Evolutionary conservation across 495 filamentous ascomycete genomes (phyloP), one percentile per base, ranked within the genome.

Genomic region (Durotheca rogersii): DNA sequence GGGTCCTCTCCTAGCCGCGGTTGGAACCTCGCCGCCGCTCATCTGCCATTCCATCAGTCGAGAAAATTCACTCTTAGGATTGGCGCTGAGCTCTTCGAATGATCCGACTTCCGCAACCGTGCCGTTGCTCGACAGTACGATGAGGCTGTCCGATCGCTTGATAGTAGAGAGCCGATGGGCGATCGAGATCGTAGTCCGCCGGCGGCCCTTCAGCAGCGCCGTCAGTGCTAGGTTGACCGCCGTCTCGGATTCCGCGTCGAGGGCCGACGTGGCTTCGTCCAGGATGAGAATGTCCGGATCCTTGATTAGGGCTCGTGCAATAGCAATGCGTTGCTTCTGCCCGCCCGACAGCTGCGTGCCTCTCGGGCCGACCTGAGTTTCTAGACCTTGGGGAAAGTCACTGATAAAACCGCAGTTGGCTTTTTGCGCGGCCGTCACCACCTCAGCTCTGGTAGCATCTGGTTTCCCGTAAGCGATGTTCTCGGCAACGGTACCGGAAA

Each of bases 31-130:
- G 7, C 85, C 85, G 10, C 90, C 94, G 54, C 80, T 92, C 80
- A 97, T 87, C 71, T 98, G 93, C 94, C 94, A 98, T 67, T 97
- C 90, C 93, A 98, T 98, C 38, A 98, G 74, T 70, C 87, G 89
- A 20, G 82, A 90, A 64, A 98, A 98, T 5, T 90, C 88, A 30
- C 91, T 92, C 17, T 85, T 71, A 3, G 76, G 77, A 29, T 86
- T 82, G 14, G 75, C 69, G 56, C 83, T 87, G 18, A 98, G 76
- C 47, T 89, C 81, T 10, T 79, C 72, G 64, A 93, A 98, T 27
- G 82, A 84, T 36, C 93, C 93, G 43, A 86, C 82, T 70, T 98
- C 90, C 4, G 94, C 93, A 14, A 97, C 91, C 25, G 75, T 85
- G 20, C 93, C 93, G 51, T 96, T 84, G 42, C 76, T 78, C 10